Conservation (phyloP, 1,139 yeast genomes). For the Meyerozyma guilliermondii region DNA sequence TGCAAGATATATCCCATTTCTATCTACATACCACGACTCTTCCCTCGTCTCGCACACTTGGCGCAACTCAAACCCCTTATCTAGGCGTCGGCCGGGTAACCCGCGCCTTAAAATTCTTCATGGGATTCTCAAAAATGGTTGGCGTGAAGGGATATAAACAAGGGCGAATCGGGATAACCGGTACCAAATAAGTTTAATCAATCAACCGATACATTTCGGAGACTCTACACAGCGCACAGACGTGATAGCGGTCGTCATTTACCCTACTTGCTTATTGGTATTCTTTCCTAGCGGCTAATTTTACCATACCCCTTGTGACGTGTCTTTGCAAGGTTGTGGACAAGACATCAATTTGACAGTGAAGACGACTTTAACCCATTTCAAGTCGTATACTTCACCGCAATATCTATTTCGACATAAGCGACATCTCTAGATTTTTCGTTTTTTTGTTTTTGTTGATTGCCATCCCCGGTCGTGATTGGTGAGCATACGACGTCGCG, state of each 20-base stretch:
- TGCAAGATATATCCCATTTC: no score
- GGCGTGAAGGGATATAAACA: conserved; percentile 3
- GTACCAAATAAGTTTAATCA: neutral
- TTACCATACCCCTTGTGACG: conserved; percentile 2
- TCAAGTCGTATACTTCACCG: neutral
- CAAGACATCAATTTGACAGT: neutral
- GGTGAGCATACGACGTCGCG: conserved; percentile 3
- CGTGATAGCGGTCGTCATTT: neutral
- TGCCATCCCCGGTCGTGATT: conserved; percentile 1
- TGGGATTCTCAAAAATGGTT: conserved; percentile 1
- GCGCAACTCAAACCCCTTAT: neutral
- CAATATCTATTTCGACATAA: neutral
- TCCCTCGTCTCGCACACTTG: neutral
- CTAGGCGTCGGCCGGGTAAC: neutral
- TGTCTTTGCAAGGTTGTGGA: conserved; percentile 2
- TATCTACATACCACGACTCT: neutral
- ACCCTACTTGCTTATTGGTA: neutral
- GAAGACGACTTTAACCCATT: neutral
- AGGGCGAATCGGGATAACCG: conserved; percentile 1
- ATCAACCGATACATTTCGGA: neutral
- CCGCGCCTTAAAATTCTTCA: conserved; percentile 2
- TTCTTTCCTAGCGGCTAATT: neutral
- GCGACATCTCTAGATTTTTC: neutral
- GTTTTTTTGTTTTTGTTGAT: conserved; percentile 1
- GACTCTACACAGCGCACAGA: neutral